Evolutionary conservation across 1,284 basidiomycete species (phyloP).

Genomic region (Chiua sp.): DNA sequence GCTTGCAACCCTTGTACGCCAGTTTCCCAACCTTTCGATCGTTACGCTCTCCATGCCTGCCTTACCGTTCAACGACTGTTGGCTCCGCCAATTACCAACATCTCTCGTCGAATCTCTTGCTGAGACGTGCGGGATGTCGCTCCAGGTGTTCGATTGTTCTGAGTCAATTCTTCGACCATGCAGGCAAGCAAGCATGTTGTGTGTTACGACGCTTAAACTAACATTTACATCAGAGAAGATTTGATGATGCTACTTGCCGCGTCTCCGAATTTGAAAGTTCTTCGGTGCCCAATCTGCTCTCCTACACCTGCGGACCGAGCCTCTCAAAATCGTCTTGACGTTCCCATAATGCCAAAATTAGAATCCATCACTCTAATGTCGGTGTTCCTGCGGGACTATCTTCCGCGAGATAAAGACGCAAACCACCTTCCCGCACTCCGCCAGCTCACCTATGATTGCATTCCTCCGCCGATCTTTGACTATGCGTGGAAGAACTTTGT

Average conservation of each 20-base stretch:
- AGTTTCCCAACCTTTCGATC: slow-evolving; percentile 30
- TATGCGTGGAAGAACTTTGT: slow-evolving; percentile 33
- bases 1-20: slow-evolving; percentile 30
- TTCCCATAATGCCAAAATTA: slow-evolving; percentile 35
- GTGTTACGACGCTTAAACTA: neutral
- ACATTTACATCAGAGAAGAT: slow-evolving; percentile 28
- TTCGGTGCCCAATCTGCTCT: slow-evolving; percentile 36
- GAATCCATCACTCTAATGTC: slow-evolving; percentile 35
- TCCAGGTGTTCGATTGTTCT: slow-evolving; percentile 36
- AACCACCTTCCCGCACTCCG: slow-evolving; percentile 37
- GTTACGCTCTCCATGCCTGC: slow-evolving; percentile 36
- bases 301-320: slow-evolving; percentile 29
- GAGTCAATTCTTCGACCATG: slow-evolving; percentile 38
- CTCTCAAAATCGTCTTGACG: slow-evolving; percentile 21
- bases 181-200: slow-evolving; percentile 27
- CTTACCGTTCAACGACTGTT: slow-evolving; percentile 30
- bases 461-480: slow-evolving; percentile 37
- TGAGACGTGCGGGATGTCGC: slow-evolving; percentile 34
- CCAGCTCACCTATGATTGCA: slow-evolving; percentile 39
- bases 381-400: slow-evolving; percentile 37
- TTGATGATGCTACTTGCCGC: slow-evolving; percentile 32
- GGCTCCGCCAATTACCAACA: slow-evolving; percentile 34
- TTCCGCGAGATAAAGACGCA: slow-evolving; percentile 32
- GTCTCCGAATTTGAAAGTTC: slow-evolving; percentile 34
- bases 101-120: slow-evolving; percentile 27